Base-by-base conservation (phyloP, 495 filamentous ascomycete genomes). In the Talaromyces borbonicus region DNA sequence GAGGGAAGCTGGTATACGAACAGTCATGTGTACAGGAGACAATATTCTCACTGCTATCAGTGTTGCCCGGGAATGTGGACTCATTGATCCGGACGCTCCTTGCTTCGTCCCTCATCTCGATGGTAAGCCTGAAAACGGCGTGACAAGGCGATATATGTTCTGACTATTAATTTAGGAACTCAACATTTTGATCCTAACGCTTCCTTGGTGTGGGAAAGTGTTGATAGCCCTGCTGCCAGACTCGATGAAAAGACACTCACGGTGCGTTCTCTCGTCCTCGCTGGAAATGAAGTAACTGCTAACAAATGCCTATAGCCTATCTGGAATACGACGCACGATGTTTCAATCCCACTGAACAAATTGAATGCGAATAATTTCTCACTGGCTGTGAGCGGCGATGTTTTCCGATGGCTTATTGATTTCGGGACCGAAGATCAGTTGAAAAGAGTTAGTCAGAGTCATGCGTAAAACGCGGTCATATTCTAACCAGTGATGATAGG, bases 31-130 rank as follows among this genome's bases (percentile, higher is more conserved):
- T 51, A 99, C 93, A 0, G 93, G 93, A 40, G 93, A 99, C 67
- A 99, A 99, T 49, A 97, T 99, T 47, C 71, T 97, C 32, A 99
- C 93, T 12, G 93, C 93, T 12, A 85, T 99, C 53, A 95, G 90
- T 57, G 93, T 99, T 49, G 92, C 90, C 5, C 79, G 88, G 54
- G 90, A 99, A 59, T 97, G 92, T 62, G 74, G 80, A 45, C 71
- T 99, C 47, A 80, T 99, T 44, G 79, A 86, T 49, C 75, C 70
- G 46, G 77, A 77, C 36, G 84, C 88, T 3, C 84, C 89, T 46
- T 95, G 90, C 60, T 99, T 94, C 52, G 81, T 95, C 5, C 89
- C 93, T 12, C 87, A 87, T 60, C 90, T 97, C 60, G 80, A 94
- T 65, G 83, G 85, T 78, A 47, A 47, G 62, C 53, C 43, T 20